Conservation (phyloP, 1,139 yeast genomes). For the Ashbya aceris region DNA sequence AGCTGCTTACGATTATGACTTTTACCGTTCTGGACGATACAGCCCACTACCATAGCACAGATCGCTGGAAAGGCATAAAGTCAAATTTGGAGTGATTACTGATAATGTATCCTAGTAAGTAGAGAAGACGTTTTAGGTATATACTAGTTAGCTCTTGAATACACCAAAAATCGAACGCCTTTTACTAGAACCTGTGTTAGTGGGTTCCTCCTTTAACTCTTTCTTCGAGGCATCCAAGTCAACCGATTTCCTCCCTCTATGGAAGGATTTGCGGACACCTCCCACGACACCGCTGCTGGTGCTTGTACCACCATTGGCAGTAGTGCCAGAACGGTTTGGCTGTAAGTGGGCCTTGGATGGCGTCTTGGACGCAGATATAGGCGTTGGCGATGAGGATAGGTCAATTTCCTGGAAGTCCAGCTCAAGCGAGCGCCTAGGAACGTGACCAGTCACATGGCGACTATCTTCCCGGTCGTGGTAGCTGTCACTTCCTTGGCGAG, state of each 20-base stretch:
- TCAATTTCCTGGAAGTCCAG: conserved; percentile 24
- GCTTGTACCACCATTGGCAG: not conserved
- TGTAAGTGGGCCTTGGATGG: conserved; percentile 12
- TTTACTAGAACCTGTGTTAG: conserved; percentile 9
- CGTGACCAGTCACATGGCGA: conserved; percentile 3
- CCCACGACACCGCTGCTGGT: conserved; percentile 6
- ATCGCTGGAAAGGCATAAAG: too few species aligned
- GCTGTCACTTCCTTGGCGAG: not conserved
- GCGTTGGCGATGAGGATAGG: conserved; percentile 17
- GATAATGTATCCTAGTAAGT: too few species aligned
- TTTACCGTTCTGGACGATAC: too few species aligned
- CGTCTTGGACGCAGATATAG: conserved; percentile 11
- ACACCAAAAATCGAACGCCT: conserved; percentile 22
- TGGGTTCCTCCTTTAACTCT: conserved; percentile 10
- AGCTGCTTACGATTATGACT: too few species aligned
- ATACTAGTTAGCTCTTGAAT: conserved; percentile 10
- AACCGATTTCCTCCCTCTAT: conserved; percentile 22
- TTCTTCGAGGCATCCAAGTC: conserved; percentile 23
- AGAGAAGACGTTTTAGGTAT: too few species aligned
- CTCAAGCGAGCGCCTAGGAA: conserved; percentile 18
- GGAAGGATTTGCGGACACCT: conserved; percentile 18
- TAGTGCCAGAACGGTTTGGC: conserved; percentile 6
- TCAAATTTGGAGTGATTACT: too few species aligned
- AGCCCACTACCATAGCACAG: too few species aligned
- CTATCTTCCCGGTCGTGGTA: conserved; percentile 2